These are phyloP conservation scores for Isatis tinctoria DNA, from an alignment of 345 rosid genomes.

Conservation along the genomic window DNA sequence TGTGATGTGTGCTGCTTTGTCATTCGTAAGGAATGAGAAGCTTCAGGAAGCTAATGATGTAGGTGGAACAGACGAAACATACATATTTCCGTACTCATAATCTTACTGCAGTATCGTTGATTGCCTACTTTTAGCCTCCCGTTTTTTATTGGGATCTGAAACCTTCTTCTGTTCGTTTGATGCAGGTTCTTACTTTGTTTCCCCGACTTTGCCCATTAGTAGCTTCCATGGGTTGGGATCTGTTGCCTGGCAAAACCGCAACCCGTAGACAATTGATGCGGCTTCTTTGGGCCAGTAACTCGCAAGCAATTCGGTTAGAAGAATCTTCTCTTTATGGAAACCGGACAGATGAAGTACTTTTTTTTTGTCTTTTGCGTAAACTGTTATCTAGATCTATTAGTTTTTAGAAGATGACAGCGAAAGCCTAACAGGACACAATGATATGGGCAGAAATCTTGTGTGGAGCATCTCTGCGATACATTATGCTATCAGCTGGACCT, in stretches of 20 bases:
- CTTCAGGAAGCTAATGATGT: slow-evolving; percentile 89
- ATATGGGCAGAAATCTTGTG: slow-evolving; percentile 69
- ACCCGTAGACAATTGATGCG: slow-evolving; percentile 74
- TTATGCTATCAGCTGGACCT: slow-evolving; percentile 87
- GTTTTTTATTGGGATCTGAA: slow-evolving; percentile 6
- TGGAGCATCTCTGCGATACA: slow-evolving; percentile 80
- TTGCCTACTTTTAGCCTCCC: background rate
- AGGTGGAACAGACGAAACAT: slow-evolving; percentile 29
- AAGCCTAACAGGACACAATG: slow-evolving; percentile 26
- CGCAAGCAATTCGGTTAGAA: slow-evolving; percentile 62
- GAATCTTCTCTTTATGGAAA: slow-evolving; percentile 66
- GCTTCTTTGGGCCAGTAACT: slow-evolving; percentile 69
- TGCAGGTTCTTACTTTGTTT: slow-evolving; percentile 65
- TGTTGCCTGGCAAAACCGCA: slow-evolving; percentile 68
- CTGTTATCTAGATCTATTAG: background rate
- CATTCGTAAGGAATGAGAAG: slow-evolving; percentile 61
- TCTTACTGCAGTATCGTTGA: slow-evolving; percentile 12
- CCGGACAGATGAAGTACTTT: slow-evolving; percentile 65
- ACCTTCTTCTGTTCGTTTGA: slow-evolving; percentile 24
- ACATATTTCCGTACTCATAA: background rate
- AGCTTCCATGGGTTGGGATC: slow-evolving; percentile 98
- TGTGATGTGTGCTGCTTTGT: slow-evolving; percentile 67
- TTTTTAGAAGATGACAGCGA: slow-evolving; percentile 19
- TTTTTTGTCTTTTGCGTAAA: background rate
- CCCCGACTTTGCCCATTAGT: slow-evolving; percentile 80